A percentile compares a stretch with the other conserved stretches of the same genome.
phyloP scores from a whole-genome alignment of 306 rosid species.

The Sindora glabra region DNA sequence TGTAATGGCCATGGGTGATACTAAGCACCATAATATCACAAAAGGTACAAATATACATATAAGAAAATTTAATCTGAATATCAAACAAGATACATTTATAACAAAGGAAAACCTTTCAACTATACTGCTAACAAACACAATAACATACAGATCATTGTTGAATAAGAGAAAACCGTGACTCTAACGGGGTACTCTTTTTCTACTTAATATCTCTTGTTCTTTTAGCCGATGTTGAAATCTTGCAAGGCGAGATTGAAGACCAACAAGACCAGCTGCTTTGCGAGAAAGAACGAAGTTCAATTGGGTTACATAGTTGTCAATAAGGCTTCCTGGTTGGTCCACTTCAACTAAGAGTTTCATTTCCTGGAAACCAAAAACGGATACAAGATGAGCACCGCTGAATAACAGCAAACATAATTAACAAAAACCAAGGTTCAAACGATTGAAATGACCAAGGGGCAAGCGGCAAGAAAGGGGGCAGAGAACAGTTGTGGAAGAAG shows the following conservation, averaged over 20 bases:
- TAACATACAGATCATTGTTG: slow-evolving; percentile 23
- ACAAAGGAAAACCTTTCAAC: slow-evolving; percentile 18
- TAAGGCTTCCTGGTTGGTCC: slow-evolving; percentile 91
- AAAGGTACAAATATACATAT: slow-evolving; percentile 21
- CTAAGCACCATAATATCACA: slow-evolving; percentile 24
- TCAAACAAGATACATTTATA: slow-evolving; percentile 17
- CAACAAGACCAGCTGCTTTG: slow-evolving; percentile 83
- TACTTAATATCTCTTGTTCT: slow-evolving; percentile 86
- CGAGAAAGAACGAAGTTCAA: slow-evolving; percentile 86
- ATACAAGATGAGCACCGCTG: slow-evolving; percentile 3
- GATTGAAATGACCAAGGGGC: background rate
- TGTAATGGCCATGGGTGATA: too few relatives aligned
- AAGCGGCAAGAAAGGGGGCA: background rate
- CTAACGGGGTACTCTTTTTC: slow-evolving; percentile 82
- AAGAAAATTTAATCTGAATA: slow-evolving; percentile 18
- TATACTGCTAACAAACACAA: slow-evolving; percentile 18
- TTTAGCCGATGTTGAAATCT: slow-evolving; percentile 92
- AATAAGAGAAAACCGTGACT: slow-evolving; percentile 14
- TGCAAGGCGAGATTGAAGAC: slow-evolving; percentile 91
- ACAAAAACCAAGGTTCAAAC: too few relatives aligned
- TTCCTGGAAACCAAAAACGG: slow-evolving; percentile 46
- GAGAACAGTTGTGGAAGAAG: background rate
- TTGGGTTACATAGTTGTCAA: slow-evolving; percentile 83
- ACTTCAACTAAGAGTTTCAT: slow-evolving; percentile 95
- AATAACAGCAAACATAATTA: too few relatives aligned